Evolutionary conservation across 164 flowering plant species (phyloP).

Genomic region (Vitis riparia): DNA sequence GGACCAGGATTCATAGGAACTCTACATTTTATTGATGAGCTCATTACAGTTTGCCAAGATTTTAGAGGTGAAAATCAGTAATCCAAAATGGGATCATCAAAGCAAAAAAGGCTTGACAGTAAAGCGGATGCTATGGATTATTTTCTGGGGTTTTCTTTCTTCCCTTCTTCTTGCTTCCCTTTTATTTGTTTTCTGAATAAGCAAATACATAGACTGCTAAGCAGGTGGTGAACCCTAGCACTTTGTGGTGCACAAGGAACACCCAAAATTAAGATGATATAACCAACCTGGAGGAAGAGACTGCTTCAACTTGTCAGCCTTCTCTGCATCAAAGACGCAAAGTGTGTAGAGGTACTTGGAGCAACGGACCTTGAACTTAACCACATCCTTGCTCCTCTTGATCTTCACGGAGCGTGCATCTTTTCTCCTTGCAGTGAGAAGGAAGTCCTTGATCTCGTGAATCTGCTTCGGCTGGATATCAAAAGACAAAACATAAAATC

Average conservation of each 20-base stretch:
- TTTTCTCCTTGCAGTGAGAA: conserved; percentile 83
- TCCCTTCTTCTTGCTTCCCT: too few species aligned
- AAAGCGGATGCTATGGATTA: too few species aligned
- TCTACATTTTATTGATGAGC: too few species aligned
- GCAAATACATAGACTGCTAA: not conserved
- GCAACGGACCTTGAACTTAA: conserved; percentile 85
- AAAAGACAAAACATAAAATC: too few species aligned
- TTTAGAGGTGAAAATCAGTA: too few species aligned
- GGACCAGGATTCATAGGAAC: too few species aligned
- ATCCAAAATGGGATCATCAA: too few species aligned
- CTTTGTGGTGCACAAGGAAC: not conserved
- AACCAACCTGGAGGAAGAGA: conserved; percentile 79
- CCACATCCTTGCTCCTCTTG: conserved; percentile 76
- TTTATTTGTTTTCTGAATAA: too few species aligned
- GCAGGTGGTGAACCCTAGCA: too few species aligned
- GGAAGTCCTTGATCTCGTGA: conserved; percentile 84
- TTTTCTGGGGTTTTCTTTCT: too few species aligned
- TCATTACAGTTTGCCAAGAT: too few species aligned
- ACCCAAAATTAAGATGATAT: not conserved
- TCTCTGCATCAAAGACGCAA: conserved; percentile 69
- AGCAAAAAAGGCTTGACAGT: too few species aligned
- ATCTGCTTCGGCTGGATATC: conserved; percentile 72
- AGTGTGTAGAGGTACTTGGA: conserved; percentile 77
- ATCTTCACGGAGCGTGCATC: conserved; percentile 82
- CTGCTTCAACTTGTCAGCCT: conserved; percentile 83